phyloP scores from a whole-genome alignment of 495 filamentous ascomycete species.

The Penicillium goetzii region DNA sequence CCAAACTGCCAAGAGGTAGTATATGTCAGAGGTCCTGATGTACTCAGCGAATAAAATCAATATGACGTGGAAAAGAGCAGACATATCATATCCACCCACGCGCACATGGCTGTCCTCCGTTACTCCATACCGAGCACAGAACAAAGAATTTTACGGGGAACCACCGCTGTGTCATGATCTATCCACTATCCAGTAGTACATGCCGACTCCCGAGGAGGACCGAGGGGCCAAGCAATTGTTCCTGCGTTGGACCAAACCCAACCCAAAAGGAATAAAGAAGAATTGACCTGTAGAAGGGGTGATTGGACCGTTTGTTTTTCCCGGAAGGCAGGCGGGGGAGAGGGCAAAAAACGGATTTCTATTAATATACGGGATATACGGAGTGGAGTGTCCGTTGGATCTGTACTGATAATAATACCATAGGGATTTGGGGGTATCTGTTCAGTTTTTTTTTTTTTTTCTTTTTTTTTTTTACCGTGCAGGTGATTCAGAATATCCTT shows the following conservation, averaged over 20 bases:
- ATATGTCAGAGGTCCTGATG: not conserved
- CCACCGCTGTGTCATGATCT: not conserved
- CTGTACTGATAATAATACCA: too few relatives aligned
- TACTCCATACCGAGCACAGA: not conserved
- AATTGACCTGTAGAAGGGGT: not conserved
- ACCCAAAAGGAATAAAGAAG: too few relatives aligned
- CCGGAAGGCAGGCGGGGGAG: not conserved
- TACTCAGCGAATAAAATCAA: not conserved
- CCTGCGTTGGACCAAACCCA: conserved; percentile 1
- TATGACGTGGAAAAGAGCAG: too few relatives aligned
- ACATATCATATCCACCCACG: not conserved
- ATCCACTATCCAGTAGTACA: not conserved
- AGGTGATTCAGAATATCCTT: conserved; percentile 4
- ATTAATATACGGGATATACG: not conserved
- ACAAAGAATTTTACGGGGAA: not conserved
- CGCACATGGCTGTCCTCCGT: not conserved
- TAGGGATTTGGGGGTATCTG: too few relatives aligned
- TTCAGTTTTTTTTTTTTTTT: too few relatives aligned
- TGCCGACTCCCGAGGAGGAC: not conserved
- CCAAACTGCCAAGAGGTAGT: conserved; percentile 9
- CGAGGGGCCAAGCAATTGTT: conserved; percentile 1
- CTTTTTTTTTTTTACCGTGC: not conserved
- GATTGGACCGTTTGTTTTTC: not conserved
- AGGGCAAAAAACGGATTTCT: not conserved
- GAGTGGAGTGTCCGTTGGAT: too few relatives aligned